phyloP scores from a whole-genome alignment of 2,329 filamentous ascomycete genomes.

The Monascus ruber region DNA sequence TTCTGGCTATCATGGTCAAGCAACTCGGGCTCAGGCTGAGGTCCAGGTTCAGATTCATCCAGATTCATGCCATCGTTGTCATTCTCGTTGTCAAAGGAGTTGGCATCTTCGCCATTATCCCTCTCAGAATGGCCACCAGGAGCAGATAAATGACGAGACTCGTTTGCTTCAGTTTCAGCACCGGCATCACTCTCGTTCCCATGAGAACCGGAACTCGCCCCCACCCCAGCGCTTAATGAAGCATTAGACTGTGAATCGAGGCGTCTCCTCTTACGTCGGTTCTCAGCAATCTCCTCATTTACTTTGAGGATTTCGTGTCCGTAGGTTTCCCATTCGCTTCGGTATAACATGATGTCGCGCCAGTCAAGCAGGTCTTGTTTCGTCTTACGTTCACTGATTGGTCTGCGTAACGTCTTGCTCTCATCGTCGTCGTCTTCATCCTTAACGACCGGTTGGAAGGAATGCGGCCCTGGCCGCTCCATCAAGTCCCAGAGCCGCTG shows the following conservation, averaged over 20 bases:
- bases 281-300: conserved; percentile 18
- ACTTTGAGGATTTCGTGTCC: conserved; percentile 16
- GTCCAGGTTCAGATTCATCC: no score
- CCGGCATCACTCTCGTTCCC: no score
- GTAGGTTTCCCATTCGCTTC: conserved; percentile 41
- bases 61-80: no score
- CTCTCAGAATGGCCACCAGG: no score
- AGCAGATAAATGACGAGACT: no score
- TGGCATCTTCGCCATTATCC: no score
- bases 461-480: conserved; percentile 11
- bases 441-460: conserved; percentile 10
- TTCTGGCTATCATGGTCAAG: no score
- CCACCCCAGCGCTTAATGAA: no score
- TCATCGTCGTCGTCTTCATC: conserved; percentile 9
- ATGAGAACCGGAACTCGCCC: no score
- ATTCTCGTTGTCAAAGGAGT: no score
- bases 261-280: conserved; percentile 21
- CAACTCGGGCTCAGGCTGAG: no score
- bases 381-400: conserved; percentile 19
- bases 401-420: conserved; percentile 7
- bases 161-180: no score
- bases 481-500: conserved; percentile 34
- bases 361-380: conserved; percentile 34
- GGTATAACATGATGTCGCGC: conserved; percentile 36
- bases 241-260: conserved; percentile 2